phyloP scores from a whole-genome alignment of 345 rosid species.

The Linum usitatissimum region DNA sequence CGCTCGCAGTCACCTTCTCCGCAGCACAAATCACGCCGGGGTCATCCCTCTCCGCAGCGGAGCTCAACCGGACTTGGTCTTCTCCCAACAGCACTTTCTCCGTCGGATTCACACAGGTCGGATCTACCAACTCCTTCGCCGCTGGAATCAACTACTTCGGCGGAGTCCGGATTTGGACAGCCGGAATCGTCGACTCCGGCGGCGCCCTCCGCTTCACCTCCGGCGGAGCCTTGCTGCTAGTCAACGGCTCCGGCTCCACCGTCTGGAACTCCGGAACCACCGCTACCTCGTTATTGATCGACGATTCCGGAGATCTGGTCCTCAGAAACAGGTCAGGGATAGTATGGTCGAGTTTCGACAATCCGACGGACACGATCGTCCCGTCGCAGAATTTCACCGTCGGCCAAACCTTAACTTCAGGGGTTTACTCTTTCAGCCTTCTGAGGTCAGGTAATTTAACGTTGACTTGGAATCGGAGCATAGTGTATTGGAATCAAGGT shows the following conservation, averaged over 20 bases:
- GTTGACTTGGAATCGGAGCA: slow-evolving; percentile 39
- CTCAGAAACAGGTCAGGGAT: slow-evolving; percentile 13
- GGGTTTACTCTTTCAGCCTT: slow-evolving; percentile 35
- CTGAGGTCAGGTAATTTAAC: slow-evolving; percentile 33
- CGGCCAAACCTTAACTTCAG: slow-evolving; percentile 28
- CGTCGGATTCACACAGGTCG: slow-evolving; percentile 27
- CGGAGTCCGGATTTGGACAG: slow-evolving; percentile 41
- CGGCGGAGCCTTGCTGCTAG: slow-evolving; percentile 45
- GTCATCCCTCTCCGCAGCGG: slow-evolving; percentile 35
- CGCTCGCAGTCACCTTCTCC: slow-evolving; percentile 8
- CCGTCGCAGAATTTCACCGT: slow-evolving; percentile 36
- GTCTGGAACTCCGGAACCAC: slow-evolving; percentile 53
- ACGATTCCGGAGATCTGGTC: slow-evolving; percentile 39
- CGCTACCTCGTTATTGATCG: slow-evolving; percentile 39
- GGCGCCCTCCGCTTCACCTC: slow-evolving; percentile 36
- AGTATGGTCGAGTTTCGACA: slow-evolving; percentile 56
- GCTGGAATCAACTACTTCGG: slow-evolving; percentile 38
- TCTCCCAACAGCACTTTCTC: slow-evolving; percentile 35
- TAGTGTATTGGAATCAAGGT: slow-evolving; percentile 36
- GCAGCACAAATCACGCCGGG: slow-evolving; percentile 24
- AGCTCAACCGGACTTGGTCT: slow-evolving; percentile 23
- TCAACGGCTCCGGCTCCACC: slow-evolving; percentile 42
- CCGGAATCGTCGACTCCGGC: slow-evolving; percentile 36
- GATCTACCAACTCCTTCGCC: slow-evolving; percentile 27
- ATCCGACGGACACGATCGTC: slow-evolving; percentile 36